Evolutionary conservation across 1,284 basidiomycete genomes (phyloP).

Genomic region (Athelia sp.): DNA sequence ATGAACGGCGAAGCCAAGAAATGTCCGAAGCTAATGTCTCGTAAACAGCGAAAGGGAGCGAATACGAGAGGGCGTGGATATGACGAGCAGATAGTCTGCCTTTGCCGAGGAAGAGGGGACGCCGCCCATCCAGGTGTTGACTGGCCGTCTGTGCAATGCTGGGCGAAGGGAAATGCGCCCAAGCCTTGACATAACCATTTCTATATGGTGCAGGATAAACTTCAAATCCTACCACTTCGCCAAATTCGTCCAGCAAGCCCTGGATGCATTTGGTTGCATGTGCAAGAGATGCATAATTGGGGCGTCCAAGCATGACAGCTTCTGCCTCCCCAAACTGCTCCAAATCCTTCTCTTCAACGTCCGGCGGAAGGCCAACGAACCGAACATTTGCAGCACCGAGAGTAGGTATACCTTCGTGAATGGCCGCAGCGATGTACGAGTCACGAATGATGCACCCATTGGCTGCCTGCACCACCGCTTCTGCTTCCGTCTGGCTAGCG

Average conservation of each 20-base stretch:
- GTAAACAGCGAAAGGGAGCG: conserved; percentile 31
- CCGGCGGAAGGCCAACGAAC: conserved; percentile 45
- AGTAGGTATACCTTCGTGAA: conserved; percentile 52
- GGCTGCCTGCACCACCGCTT: conserved; percentile 36
- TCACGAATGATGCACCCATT: conserved; percentile 29
- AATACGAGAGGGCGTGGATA: conserved; percentile 40
- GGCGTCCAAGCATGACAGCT: conserved; percentile 44
- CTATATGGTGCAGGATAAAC: conserved; percentile 45
- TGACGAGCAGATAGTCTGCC: conserved; percentile 44
- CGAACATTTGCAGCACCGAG: conserved; percentile 53
- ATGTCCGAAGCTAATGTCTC: conserved; percentile 32
- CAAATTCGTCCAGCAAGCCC: conserved; percentile 31
- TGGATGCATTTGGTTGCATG: conserved; percentile 35
- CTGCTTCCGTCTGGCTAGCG: conserved; percentile 37
- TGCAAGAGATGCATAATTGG: conserved; percentile 40
- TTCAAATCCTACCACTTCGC: conserved; percentile 39
- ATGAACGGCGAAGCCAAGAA: conserved; percentile 22
- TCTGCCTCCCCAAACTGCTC: conserved; percentile 39
- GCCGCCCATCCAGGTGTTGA: conserved; percentile 35
- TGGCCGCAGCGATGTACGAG: conserved; percentile 34
- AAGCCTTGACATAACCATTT: conserved; percentile 42
- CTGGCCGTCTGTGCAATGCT: conserved; percentile 45
- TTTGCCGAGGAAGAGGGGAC: conserved; percentile 36
- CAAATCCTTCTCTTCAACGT: conserved; percentile 35
- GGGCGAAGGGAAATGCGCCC: conserved; percentile 46